Evolutionary conservation across 441 rosid genomes (phyloP).

Genomic region (Erodium trifolium): DNA sequence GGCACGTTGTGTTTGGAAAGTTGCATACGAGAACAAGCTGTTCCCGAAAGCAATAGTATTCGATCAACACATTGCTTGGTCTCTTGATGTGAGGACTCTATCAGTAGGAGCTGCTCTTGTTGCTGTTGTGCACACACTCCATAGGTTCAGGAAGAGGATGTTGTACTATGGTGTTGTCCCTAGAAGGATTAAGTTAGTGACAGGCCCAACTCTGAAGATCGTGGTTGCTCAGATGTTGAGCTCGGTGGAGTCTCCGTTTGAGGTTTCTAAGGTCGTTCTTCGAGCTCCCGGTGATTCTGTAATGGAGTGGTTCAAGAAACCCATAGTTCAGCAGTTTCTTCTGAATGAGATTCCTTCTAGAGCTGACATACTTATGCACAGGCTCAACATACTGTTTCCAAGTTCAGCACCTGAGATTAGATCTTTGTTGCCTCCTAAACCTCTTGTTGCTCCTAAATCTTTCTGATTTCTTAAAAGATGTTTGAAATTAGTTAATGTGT

Average conservation of each 20-base stretch:
- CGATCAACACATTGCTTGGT: slow-evolving; percentile 98
- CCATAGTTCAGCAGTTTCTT: slow-evolving; percentile 91
- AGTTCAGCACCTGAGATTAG: slow-evolving; percentile 90
- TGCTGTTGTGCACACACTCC: slow-evolving; percentile 93
- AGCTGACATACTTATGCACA: slow-evolving; percentile 85
- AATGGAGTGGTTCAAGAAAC: slow-evolving; percentile 96
- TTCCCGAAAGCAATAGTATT: slow-evolving; percentile 95
- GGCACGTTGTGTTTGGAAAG: slow-evolving; percentile 98
- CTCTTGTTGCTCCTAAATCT: slow-evolving; percentile 32
- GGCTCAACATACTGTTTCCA: slow-evolving; percentile 72
- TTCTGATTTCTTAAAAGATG: not conserved
- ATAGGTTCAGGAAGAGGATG: slow-evolving; percentile 92
- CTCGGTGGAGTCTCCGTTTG: slow-evolving; percentile 86
- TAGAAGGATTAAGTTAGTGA: slow-evolving; percentile 84
- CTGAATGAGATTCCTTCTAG: slow-evolving; percentile 85
- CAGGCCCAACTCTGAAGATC: slow-evolving; percentile 88
- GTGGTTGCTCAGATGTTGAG: slow-evolving; percentile 87
- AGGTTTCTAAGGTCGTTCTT: slow-evolving; percentile 83
- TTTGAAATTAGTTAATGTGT: not conserved
- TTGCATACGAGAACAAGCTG: slow-evolving; percentile 91
- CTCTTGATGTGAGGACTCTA: slow-evolving; percentile 84
- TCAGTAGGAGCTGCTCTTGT: slow-evolving; percentile 94
- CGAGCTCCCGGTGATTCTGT: slow-evolving; percentile 83
- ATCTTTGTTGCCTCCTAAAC: slow-evolving; percentile 71
- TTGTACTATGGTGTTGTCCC: slow-evolving; percentile 88